Evolutionary conservation across 1,139 yeast species (phyloP), one percentile per base, ranked within the genome.

Genomic region (Sugiyamaella paludigena): DNA sequence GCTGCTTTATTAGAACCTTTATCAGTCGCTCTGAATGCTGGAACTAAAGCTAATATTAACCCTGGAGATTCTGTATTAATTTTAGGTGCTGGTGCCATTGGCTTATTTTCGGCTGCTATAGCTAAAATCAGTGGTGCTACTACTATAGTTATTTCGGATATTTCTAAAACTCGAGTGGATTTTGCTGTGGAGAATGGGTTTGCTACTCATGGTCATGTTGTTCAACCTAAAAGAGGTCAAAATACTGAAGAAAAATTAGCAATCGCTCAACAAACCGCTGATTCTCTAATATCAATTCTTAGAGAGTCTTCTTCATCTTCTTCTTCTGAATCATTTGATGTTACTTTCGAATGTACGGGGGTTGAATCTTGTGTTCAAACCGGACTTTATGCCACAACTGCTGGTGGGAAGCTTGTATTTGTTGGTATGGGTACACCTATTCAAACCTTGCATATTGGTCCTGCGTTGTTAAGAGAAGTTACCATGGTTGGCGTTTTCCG

Each of bases 71-170:
- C 74, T 19, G 87, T 83, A 31, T 81, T 80, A 43, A 84, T 87
- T 2, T 81, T 84, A 56, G 95, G 95, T 41, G 95, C 94, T 34
- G 95, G 95, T 11, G 95, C 95, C 6, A 89, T 87, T 47, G 95
- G 95, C 26, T 69, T 87, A 44, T 72, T 87, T 52, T 76, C 83
- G 47, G 91, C 91, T 39, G 82, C 84, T 34, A 86, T 81, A 19
- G 91, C 89, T 28, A 78, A 74, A 53, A 81, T 85, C 11, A 81
- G 80, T 59, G 95, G 95, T 36, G 94, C 94, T 9, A 70, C 81
- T 32, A 72, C 74, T 16, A 78, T 83, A 39, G 69, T 79, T 58
- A 75, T 83, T 47, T 77, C 80, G 43, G 89, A 83, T 65, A 72
- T 83, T 46, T 73, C 80, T 51, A 82, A 80, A 55, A 65, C 71